Conservation (phyloP, 345 rosid genomes). For the Jatropha curcas region DNA sequence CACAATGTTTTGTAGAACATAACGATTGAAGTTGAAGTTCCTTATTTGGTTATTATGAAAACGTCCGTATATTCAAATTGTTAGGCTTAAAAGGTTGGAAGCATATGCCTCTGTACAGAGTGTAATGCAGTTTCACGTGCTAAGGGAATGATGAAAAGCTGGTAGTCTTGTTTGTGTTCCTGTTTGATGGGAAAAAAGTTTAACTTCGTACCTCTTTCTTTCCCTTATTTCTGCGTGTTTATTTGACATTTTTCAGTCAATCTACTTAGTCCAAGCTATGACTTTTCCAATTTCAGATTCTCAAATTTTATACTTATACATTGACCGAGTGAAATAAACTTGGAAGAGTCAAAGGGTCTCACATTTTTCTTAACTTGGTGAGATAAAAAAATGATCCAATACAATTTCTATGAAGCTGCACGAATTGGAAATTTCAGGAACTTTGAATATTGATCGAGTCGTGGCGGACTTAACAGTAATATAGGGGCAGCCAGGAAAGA, state of each 20-base stretch:
- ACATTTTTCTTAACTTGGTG: not conserved
- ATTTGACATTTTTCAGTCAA: no score
- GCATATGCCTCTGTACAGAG: not conserved
- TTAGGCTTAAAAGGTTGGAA: not conserved
- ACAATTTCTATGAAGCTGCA: constrained; percentile 9
- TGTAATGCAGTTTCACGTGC: not conserved
- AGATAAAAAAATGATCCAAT: no score
- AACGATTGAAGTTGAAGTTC: not conserved
- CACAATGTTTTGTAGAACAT: not conserved
- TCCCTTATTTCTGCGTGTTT: no score
- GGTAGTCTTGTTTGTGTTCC: not conserved
- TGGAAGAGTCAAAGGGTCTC: not conserved
- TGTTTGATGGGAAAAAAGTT: not conserved
- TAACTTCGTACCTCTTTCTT: not conserved
- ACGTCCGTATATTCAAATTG: not conserved
- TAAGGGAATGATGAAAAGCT: not conserved
- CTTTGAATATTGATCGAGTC: not conserved
- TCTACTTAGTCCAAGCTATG: no score
- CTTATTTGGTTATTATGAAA: not conserved
- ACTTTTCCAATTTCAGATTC: not conserved
- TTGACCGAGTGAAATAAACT: no score
- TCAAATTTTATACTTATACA: no score
- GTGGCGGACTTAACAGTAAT: not conserved
- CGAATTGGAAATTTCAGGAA: not conserved
- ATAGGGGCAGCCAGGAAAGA: not conserved